phyloP scores from a whole-genome alignment of 2,329 filamentous ascomycete genomes.

The Clonostachys rosea region DNA sequence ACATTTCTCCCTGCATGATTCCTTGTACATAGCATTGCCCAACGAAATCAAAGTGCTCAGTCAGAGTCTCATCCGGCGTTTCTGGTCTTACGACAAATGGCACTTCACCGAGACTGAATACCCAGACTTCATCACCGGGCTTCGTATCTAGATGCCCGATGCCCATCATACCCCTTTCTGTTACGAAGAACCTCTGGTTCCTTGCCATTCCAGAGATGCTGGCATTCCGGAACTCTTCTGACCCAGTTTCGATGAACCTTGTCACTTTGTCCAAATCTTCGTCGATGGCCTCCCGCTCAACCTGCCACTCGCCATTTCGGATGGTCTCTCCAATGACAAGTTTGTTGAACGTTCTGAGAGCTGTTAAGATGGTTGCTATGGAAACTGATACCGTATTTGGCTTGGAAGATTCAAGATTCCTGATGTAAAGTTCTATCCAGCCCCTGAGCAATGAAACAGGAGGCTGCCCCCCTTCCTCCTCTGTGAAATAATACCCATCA shows the following conservation, averaged over 20 bases:
- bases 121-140: slow-evolving; percentile 15
- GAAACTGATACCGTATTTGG: too few species aligned
- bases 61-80: neutral
- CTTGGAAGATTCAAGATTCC: neutral
- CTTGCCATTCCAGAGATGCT: slow-evolving; percentile 9
- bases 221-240: slow-evolving; percentile 6
- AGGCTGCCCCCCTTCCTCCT: neutral
- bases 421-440: neutral
- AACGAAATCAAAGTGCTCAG: neutral
- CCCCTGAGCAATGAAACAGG: neutral
- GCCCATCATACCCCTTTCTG: slow-evolving; percentile 17
- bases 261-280: slow-evolving; percentile 7
- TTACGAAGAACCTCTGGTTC: slow-evolving; percentile 16
- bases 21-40: neutral
- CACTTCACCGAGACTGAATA: slow-evolving; percentile 18
- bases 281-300: neutral
- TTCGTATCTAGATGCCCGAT: slow-evolving; percentile 14
- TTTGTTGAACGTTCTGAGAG: neutral
- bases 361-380: neutral
- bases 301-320: neutral
- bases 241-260: neutral
- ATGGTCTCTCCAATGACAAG: neutral
- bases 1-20: neutral
- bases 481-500: neutral
- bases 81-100: slow-evolving; percentile 15